Conservation (phyloP, 495 filamentous ascomycete genomes). For the Trichoderma erinaceum region DNA sequence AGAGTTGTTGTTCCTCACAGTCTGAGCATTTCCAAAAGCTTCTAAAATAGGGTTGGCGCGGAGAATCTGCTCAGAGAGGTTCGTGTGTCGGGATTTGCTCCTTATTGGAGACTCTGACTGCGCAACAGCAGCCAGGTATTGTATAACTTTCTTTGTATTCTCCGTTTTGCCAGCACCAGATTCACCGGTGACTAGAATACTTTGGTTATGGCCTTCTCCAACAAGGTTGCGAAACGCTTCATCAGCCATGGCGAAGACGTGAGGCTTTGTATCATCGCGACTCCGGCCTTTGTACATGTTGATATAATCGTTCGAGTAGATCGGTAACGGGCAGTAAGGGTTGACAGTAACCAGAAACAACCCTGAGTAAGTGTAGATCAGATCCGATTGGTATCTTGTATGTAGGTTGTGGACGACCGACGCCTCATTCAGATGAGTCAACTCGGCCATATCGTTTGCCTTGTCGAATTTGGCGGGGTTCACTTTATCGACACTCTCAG, state of each 20-base stretch:
- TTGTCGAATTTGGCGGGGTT: slow-evolving; percentile 99
- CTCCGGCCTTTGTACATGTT: slow-evolving; percentile 91
- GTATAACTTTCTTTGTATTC: slow-evolving; percentile 99
- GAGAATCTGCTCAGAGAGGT: slow-evolving; percentile 94
- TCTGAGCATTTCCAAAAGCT: slow-evolving; percentile 97
- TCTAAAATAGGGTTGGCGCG: slow-evolving; percentile 97
- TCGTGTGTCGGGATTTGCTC: slow-evolving; percentile 65
- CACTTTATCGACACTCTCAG: slow-evolving; percentile 90
- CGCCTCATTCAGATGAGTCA: slow-evolving; percentile 95
- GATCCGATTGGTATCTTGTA: slow-evolving; percentile 84
- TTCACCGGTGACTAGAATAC: slow-evolving; percentile 96
- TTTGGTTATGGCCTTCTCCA: slow-evolving; percentile 92
- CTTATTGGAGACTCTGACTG: slow-evolving; percentile 66
- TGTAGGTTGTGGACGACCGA: slow-evolving; percentile 97
- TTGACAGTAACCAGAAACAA: slow-evolving; percentile 96
- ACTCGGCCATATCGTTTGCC: slow-evolving; percentile 96
- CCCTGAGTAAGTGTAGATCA: slow-evolving; percentile 99
- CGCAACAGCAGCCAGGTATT: slow-evolving; percentile 93
- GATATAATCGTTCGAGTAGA: slow-evolving; percentile 94
- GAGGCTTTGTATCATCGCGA: slow-evolving; percentile 89
- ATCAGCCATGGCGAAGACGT: slow-evolving; percentile 98
- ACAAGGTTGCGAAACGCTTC: slow-evolving; percentile 93
- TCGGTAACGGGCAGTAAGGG: slow-evolving; percentile 88
- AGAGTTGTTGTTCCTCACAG: slow-evolving; percentile 96
- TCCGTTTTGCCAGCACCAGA: slow-evolving; percentile 98